phyloP scores from a whole-genome alignment of 306 rosid genomes.

The Glycine soja region DNA sequence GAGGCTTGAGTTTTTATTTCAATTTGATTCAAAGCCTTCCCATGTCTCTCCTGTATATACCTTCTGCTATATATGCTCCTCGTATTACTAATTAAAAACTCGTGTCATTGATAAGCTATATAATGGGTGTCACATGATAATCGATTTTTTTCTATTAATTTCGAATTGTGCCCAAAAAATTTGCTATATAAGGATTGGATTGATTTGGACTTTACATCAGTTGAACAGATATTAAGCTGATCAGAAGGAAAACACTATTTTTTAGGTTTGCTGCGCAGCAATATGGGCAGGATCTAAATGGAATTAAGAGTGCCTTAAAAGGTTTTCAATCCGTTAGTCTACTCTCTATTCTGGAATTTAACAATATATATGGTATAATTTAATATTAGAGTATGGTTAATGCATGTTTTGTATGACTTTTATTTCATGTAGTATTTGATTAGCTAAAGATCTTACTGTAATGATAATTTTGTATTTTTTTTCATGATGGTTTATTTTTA shows the following conservation, averaged over 20 bases:
- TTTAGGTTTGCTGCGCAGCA: slow-evolving; percentile 11
- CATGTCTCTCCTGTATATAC: slow-evolving; percentile 4
- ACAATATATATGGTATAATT: too few relatives aligned
- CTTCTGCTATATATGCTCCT: not conserved
- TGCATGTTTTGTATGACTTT: not conserved
- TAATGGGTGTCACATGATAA: not conserved
- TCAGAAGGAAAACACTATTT: too few relatives aligned
- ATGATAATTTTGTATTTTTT: not conserved
- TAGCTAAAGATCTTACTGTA: not conserved
- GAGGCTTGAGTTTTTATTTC: not conserved
- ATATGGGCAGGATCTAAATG: not conserved
- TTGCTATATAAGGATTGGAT: not conserved
- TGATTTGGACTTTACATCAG: not conserved
- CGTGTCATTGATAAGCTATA: not conserved
- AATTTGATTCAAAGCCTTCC: slow-evolving; percentile 15
- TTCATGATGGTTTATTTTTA: too few relatives aligned
- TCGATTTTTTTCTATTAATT: not conserved
- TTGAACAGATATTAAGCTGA: not conserved
- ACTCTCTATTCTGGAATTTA: not conserved
- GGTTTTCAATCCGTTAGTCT: not conserved
- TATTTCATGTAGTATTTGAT: not conserved
- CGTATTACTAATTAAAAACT: not conserved
- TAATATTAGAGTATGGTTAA: not conserved
- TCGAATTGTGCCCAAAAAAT: too few relatives aligned
- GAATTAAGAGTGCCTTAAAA: not conserved